These are phyloP conservation scores for Beauveria scarabaeidicola DNA, from an alignment of 2,329 filamentous ascomycete species.

Conservation along the genomic window DNA sequence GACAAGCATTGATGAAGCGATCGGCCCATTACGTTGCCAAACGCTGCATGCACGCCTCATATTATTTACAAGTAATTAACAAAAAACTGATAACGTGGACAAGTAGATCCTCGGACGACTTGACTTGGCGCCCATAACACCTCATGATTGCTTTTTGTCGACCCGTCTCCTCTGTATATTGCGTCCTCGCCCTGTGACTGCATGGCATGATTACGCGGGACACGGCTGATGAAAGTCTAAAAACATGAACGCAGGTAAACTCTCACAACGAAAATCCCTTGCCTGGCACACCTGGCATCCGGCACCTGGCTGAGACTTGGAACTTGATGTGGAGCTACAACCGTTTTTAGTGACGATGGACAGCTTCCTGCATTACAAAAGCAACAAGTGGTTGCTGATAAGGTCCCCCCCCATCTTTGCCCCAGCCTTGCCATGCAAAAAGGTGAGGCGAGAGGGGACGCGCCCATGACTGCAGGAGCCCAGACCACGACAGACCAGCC, in stretches of 20 bases:
- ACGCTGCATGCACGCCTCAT: background rate
- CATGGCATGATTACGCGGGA: background rate
- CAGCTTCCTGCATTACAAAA: background rate
- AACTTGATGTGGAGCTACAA: background rate
- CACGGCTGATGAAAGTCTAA: background rate
- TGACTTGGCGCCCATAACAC: background rate
- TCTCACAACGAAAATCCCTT: background rate
- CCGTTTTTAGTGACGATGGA: background rate
- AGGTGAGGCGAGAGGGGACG: background rate
- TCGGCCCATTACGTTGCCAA: background rate
- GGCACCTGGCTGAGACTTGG: background rate
- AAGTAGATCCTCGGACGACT: background rate
- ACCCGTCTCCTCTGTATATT: background rate
- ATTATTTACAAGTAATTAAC: background rate
- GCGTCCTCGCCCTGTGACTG: background rate
- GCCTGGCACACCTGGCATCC: background rate
- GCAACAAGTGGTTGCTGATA: background rate
- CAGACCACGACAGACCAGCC: background rate
- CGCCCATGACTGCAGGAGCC: background rate
- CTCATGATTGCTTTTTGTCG: background rate
- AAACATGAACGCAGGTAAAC: background rate
- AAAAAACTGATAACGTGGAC: conserved; percentile 1
- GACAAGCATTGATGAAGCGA: background rate
- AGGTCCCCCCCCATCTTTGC: background rate
- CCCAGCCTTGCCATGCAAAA: conserved; percentile 1